Base-by-base conservation (phyloP, 257 asterid genomes). In the Lycium barbarum region DNA sequence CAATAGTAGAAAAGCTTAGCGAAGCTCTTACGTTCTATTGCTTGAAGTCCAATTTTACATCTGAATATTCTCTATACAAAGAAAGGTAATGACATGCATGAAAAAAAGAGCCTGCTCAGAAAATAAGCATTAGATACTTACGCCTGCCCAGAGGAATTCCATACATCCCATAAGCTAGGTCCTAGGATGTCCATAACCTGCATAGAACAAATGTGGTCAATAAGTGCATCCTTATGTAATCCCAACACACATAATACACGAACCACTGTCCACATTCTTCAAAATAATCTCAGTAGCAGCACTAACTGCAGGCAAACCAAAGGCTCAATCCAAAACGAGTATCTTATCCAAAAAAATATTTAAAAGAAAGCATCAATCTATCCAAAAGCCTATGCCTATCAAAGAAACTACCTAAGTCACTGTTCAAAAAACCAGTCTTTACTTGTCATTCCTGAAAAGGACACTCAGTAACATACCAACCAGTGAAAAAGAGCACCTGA, bases 171-270 rank as follows among this genome's bases (percentile, higher is more conserved):
- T 84, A 90, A 86, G 90, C 93, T 90, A 26, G 93, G 93, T 2
- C 93, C 93, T 79, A 90, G 79, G 84, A 90, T 87, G 88, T 90
- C 93, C 93, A 90, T 90, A 86, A 90, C 93, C 93, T 90, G 68
- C 88, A 87, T 55, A 90, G 22, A 61, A 38, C 11, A 55, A 59
- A 22, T 26, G 66, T 51, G 51, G 55, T 72, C 73, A 58, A 72
- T 53, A 58, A 47, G 62, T 59, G 51, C 59, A 57, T 12, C 47
- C 49, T 61, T 18, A 55, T 35, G 59, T 22, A n/a, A 72, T 49
- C 55, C 53, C 73, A 71, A 67, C 49, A 36, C 43, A 83, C 57
- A 83, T 9, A 72, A 72, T 51, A 54, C 82, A 76, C 51, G 61
- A 49, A 76, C 82, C 82, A 26, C 63, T 14, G 51, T 26, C 78